Base-by-base conservation (phyloP, 2,329 filamentous ascomycete species). In the Aspergillus proliferans region DNA sequence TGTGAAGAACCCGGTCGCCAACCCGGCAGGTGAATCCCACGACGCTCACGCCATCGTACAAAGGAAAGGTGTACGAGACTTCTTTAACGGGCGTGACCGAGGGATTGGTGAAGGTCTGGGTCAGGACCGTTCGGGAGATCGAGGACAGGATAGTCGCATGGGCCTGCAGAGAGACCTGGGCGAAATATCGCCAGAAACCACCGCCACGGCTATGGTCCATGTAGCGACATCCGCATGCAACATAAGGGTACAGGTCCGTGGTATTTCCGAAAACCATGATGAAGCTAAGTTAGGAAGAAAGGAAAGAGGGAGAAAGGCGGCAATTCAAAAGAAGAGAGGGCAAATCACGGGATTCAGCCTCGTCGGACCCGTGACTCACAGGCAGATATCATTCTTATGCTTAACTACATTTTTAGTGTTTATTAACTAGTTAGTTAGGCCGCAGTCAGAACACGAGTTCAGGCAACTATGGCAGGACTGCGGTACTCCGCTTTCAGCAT, bases 21-120 rank as follows among this genome's bases (percentile, higher is more conserved):
- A 89, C 74, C 12, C 72, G 78, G 66, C 84, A 88, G 4, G 73
- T 78, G 54, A 89, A 90, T 3, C 72, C 76, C 6, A 85, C 83
- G 0, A 90, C 81, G 6, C 81, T 84, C 14, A 87, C 82, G 8
- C 86, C 85, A 59, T 88, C 84, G 54, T 85, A 87, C 0, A 90
- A 73, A 0, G 86, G 86, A 53, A 90, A 89, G 0, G 77, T 76
- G 62, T 90, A 90, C 12, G 74, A 72, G 14, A 82, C 76, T 59
- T 87, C 72, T 7, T 72, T 60, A 51, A 84, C 76, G 3, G 61
- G 62, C 2, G 65, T 58, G 1, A 58, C 45, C 2, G 74, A 73
- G 0, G 81, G 76, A 53, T 87, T 88, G 56, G 74, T 64, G 56
- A 86, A 89, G 0, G 71, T 82, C 63, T 88, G 79, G 1, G 69